Percentiles rank a stretch among this genome's conserved stretches.
Conservation (phyloP, 2,329 filamentous ascomycete species). For the Botrytis elliptica region DNA sequence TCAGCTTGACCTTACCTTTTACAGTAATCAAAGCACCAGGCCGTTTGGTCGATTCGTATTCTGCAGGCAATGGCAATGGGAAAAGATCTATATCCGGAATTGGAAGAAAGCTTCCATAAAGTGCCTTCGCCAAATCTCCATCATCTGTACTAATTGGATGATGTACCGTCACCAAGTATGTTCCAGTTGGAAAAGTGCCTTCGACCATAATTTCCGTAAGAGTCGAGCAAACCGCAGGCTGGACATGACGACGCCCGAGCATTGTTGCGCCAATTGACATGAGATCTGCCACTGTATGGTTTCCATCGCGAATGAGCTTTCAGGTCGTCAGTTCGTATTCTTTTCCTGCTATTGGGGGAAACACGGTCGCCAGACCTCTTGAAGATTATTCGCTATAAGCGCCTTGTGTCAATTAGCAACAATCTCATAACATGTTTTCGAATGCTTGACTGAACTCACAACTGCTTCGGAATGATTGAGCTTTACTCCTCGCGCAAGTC, state of each 20-base stretch:
- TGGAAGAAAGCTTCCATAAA: constrained; percentile 90
- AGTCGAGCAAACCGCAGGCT: constrained; percentile 75
- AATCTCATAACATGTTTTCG: neutral
- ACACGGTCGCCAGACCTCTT: constrained; percentile 58
- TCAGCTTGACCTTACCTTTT: constrained; percentile 65
- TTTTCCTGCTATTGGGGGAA: neutral
- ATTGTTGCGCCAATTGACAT: constrained; percentile 90
- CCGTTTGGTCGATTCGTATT: constrained; percentile 65
- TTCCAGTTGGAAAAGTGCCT: constrained; percentile 86
- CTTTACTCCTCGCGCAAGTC: constrained; percentile 82
- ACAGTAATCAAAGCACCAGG: constrained; percentile 78
- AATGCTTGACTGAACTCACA: constrained; percentile 47
- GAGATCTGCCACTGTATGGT: constrained; percentile 86
- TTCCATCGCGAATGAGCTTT: constrained; percentile 90
- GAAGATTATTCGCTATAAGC: constrained; percentile 82
- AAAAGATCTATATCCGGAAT: constrained; percentile 70
- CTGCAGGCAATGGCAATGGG: constrained; percentile 59
- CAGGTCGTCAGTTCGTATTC: constrained; percentile 24
- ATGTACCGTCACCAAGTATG: constrained; percentile 92
- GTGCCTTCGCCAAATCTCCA: constrained; percentile 78
- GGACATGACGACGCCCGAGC: constrained; percentile 88
- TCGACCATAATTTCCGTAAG: constrained; percentile 88
- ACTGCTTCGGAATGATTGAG: constrained; percentile 89
- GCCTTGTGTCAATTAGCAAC: constrained; percentile 49
- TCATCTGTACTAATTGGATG: constrained; percentile 84